phyloP scores from a whole-genome alignment of 169 alveolate genomes.

The Neospora caninum region DNA sequence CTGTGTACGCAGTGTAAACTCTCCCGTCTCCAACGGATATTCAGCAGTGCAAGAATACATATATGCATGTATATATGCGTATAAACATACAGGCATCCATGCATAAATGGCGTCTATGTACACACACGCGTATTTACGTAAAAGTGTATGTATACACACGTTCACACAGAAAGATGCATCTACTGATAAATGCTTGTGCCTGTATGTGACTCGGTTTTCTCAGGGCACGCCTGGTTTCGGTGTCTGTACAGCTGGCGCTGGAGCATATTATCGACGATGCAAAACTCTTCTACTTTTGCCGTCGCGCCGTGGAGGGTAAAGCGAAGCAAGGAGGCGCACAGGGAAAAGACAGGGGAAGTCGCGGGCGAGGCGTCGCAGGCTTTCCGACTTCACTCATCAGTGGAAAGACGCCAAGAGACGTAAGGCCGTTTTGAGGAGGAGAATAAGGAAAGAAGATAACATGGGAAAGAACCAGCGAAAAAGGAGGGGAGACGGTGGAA shows the following conservation, averaged over 20 bases:
- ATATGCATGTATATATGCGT: neutral
- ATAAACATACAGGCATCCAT: neutral
- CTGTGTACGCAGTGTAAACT: neutral
- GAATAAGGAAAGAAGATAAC: too few relatives aligned
- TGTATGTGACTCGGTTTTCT: neutral
- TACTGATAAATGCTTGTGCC: neutral
- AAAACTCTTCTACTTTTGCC: neutral
- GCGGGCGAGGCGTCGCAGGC: neutral
- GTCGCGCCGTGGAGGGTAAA: neutral
- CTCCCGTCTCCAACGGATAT: neutral
- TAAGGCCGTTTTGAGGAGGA: neutral
- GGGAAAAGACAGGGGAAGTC: neutral
- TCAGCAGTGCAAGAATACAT: too few relatives aligned
- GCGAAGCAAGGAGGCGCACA: neutral
- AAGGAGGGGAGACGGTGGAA: too few relatives aligned
- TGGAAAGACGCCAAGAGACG: neutral
- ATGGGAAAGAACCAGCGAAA: too few relatives aligned
- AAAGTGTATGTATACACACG: too few relatives aligned
- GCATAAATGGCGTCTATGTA: too few relatives aligned
- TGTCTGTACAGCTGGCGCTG: neutral
- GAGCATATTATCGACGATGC: conserved; percentile 27
- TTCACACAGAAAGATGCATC: too few relatives aligned
- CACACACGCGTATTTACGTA: neutral
- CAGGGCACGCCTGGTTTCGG: neutral
- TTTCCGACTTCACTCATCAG: neutral